Conservation (phyloP, 2,329 filamentous ascomycete genomes). For the Alternaria brassicae region DNA sequence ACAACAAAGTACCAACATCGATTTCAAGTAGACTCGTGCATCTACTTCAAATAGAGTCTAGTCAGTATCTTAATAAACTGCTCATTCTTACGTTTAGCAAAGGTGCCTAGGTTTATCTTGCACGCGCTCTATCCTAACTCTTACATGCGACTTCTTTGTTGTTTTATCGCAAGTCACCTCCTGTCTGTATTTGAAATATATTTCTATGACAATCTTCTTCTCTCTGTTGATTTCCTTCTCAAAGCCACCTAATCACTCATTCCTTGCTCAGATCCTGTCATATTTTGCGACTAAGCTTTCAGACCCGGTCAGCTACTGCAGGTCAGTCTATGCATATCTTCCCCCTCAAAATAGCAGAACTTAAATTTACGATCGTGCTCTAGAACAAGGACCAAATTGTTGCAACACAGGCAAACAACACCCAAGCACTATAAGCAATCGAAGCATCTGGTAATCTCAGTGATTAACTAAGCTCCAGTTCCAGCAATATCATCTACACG, state of each 20-base stretch:
- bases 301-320: background rate
- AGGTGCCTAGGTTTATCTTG: background rate
- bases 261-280: background rate
- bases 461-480: background rate
- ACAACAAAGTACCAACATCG: background rate
- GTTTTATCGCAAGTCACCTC: background rate
- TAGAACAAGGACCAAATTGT: background rate
- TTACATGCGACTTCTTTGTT: background rate
- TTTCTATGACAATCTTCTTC: too few species aligned
- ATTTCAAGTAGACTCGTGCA: background rate
- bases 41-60: too few species aligned
- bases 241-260: background rate
- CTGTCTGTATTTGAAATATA: too few species aligned
- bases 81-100: background rate
- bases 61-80: background rate
- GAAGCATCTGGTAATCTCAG: background rate
- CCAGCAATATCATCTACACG: slow-evolving; percentile 12
- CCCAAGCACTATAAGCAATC: background rate
- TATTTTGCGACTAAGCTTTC: background rate
- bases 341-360: background rate
- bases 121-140: too few species aligned
- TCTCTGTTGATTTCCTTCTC: too few species aligned
- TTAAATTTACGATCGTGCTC: slow-evolving; percentile 1
- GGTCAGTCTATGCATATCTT: background rate
- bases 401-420: background rate